phyloP scores from a whole-genome alignment of 2,329 filamentous ascomycete species.

The Fusarium bulbicola region DNA sequence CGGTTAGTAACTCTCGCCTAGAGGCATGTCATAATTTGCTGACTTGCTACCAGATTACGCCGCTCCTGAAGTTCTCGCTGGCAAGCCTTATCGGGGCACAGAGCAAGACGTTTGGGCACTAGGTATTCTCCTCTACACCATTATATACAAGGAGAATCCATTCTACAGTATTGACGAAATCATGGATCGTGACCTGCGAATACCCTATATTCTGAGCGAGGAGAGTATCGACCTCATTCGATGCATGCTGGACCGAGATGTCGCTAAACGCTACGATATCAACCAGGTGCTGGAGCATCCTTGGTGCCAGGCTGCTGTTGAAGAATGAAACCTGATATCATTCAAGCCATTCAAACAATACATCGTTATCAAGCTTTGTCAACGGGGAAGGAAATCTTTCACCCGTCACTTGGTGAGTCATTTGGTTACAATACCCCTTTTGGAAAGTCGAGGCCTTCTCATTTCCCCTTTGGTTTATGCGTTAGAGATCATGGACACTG shows the following conservation, averaged over 20 bases:
- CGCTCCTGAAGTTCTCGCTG: slow-evolving; percentile 95
- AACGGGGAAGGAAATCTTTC: slow-evolving; percentile 5
- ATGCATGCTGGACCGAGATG: slow-evolving; percentile 91
- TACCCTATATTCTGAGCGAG: slow-evolving; percentile 89
- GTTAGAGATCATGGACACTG: slow-evolving; percentile 31
- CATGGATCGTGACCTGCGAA: slow-evolving; percentile 92
- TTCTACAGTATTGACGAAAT: slow-evolving; percentile 99
- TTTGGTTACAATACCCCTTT: slow-evolving; percentile 39
- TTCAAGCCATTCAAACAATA: background rate
- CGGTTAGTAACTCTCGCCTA: slow-evolving; percentile 65
- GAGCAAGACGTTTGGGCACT: slow-evolving; percentile 99
- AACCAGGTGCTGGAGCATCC: slow-evolving; percentile 86
- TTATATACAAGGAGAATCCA: slow-evolving; percentile 99
- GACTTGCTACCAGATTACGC: slow-evolving; percentile 78
- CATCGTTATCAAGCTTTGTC: slow-evolving; percentile 7
- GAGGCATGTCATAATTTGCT: slow-evolving; percentile 4
- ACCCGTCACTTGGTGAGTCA: slow-evolving; percentile 17
- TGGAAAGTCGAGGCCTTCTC: slow-evolving; percentile 26
- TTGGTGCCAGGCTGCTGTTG: slow-evolving; percentile 66
- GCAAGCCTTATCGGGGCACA: slow-evolving; percentile 90
- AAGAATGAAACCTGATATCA: slow-evolving; percentile 1
- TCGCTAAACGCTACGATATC: slow-evolving; percentile 84
- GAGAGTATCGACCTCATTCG: slow-evolving; percentile 92
- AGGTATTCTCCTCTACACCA: slow-evolving; percentile 96
- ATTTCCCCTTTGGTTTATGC: slow-evolving; percentile 21